Conservation (phyloP, 768 basidiomycete genomes). For the Boletus tylopilopsis region DNA sequence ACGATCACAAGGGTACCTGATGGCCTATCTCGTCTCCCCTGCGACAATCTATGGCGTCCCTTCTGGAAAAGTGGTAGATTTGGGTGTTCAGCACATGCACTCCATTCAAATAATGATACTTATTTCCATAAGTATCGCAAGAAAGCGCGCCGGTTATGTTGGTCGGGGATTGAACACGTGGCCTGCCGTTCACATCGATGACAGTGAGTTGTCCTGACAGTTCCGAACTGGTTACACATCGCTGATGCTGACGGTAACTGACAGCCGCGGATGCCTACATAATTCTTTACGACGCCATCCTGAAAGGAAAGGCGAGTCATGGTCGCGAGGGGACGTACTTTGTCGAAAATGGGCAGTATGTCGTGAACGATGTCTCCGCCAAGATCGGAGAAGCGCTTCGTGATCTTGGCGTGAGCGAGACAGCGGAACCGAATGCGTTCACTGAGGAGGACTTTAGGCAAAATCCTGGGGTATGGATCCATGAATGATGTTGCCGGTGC, state of each 20-base stretch:
- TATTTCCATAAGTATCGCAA: conserved; percentile 40
- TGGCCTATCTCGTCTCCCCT: conserved; percentile 45
- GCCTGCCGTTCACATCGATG: conserved; percentile 56
- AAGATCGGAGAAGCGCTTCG: conserved; percentile 36
- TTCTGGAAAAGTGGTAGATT: conserved; percentile 43
- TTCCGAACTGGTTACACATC: not conserved
- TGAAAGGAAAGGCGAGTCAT: conserved; percentile 18
- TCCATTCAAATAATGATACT: conserved; percentile 55
- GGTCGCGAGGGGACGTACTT: conserved; percentile 52
- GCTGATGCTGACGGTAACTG: not conserved
- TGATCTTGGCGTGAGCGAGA: conserved; percentile 16
- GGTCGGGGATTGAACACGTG: conserved; percentile 60
- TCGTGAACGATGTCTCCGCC: conserved; percentile 40
- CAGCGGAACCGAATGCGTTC: conserved; percentile 39
- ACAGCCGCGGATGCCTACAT: conserved; percentile 40
- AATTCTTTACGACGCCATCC: conserved; percentile 38
- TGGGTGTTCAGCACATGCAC: conserved; percentile 40
- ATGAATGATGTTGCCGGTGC: not conserved
- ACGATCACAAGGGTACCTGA: conserved; percentile 17
- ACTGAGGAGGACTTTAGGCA: conserved; percentile 24
- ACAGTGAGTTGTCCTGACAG: conserved; percentile 23
- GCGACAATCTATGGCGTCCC: conserved; percentile 61
- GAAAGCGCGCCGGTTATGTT: conserved; percentile 55
- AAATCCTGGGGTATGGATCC: conserved; percentile 3
- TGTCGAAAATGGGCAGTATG: conserved; percentile 48